Conservation (phyloP, 805 yeast genomes). For the Candida morakotiae region DNA sequence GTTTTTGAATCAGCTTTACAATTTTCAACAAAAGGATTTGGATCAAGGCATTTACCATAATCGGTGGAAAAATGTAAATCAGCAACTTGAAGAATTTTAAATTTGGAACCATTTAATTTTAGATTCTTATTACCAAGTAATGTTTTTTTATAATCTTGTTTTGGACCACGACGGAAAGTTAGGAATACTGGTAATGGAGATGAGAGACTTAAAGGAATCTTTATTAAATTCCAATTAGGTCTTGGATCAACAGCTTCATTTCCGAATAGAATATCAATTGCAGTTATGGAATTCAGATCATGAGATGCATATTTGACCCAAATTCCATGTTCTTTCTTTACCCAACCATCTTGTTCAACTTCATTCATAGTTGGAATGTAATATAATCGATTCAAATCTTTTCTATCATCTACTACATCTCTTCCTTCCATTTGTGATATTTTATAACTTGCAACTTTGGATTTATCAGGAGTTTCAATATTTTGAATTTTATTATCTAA, state of each 20-base stretch:
- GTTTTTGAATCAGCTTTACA: constrained; percentile 85
- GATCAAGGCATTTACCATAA: constrained; percentile 73
- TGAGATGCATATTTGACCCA: constrained; percentile 56
- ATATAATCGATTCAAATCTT: constrained; percentile 9
- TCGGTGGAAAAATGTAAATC: constrained; percentile 91
- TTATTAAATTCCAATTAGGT: constrained; percentile 55
- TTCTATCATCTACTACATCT: constrained; percentile 6
- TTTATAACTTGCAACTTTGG: constrained; percentile 2
- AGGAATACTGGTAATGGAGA: constrained; percentile 21
- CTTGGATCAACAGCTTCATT: constrained; percentile 73
- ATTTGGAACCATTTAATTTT: constrained; percentile 43
- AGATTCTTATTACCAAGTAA: constrained; percentile 24
- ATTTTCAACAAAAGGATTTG: constrained; percentile 49
- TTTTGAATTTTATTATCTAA: constrained; percentile 8
- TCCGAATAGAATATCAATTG: constrained; percentile 70
- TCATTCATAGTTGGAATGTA: constrained; percentile 33
- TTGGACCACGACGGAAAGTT: constrained; percentile 33
- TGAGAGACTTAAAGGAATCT: constrained; percentile 18
- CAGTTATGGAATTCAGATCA: constrained; percentile 43
- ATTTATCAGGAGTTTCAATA: constrained; percentile 3
- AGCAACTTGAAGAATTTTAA: constrained; percentile 83
- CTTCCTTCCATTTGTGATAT: constrained; percentile 3
- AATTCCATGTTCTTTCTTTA: constrained; percentile 42
- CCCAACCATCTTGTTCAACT: constrained; percentile 44
- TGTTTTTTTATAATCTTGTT: constrained; percentile 22